These are phyloP conservation scores for Physaria fendleri DNA, from an alignment of 345 rosid genomes.

Conservation along the genomic window DNA sequence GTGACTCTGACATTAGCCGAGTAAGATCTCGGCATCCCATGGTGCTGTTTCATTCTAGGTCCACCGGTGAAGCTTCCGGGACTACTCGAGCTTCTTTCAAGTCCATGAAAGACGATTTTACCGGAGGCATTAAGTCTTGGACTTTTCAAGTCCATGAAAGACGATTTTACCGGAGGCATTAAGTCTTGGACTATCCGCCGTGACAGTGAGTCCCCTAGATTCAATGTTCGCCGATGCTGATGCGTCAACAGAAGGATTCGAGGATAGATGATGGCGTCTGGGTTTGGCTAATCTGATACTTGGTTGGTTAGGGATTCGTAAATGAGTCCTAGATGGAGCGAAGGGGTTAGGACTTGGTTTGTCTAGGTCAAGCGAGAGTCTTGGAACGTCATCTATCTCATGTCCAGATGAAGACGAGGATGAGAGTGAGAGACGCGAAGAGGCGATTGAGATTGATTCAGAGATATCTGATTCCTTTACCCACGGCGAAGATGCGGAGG, in stretches of 20 bases:
- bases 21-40: slow-evolving; percentile 90
- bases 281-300: slow-evolving; percentile 36
- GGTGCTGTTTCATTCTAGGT: slow-evolving; percentile 52
- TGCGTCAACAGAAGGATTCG: slow-evolving; percentile 18
- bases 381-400: slow-evolving; percentile 44
- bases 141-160: slow-evolving; percentile 76
- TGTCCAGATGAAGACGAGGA: slow-evolving; percentile 56
- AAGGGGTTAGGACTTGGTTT: slow-evolving; percentile 33
- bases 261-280: slow-evolving; percentile 1
- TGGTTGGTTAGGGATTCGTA: slow-evolving; percentile 43
- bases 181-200: slow-evolving; percentile 88
- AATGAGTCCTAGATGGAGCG: slow-evolving; percentile 44
- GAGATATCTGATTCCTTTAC: slow-evolving; percentile 35
- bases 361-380: slow-evolving; percentile 41
- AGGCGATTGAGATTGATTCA: slow-evolving; percentile 46
- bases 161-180: slow-evolving; percentile 90
- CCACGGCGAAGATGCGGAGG: slow-evolving; percentile 23
- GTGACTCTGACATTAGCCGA: slow-evolving; percentile 73
- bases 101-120: slow-evolving; percentile 74
- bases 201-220: slow-evolving; percentile 53
- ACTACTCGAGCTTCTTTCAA: slow-evolving; percentile 95
- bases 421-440: slow-evolving; percentile 46
- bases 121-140: slow-evolving; percentile 96
- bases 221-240: slow-evolving; percentile 42
- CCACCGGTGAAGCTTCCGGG: slow-evolving; percentile 95